Percentiles rank a stretch among this genome's conserved stretches.
These are phyloP conservation scores for Fraxinus sp. DNA, from an alignment of 305 asterid genomes.

Conservation along the genomic window DNA sequence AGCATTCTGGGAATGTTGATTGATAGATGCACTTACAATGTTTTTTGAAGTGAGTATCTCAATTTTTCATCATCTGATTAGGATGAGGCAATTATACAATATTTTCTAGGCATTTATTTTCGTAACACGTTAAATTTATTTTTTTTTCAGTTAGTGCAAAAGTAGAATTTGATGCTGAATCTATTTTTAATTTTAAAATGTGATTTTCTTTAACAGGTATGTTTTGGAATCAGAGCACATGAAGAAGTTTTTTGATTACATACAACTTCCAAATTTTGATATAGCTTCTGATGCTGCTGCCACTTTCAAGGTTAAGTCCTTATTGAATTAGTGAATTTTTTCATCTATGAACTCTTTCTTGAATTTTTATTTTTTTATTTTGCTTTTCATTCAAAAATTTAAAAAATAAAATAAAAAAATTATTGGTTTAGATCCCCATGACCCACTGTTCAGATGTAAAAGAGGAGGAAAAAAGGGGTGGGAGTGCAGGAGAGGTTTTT, in stretches of 20 bases:
- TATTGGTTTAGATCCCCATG: conserved; percentile 2
- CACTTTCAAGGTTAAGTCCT: conserved; percentile 73
- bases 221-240: conserved; percentile 92
- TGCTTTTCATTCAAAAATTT: not conserved
- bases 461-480: not conserved
- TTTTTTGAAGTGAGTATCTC: not conserved
- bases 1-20: not conserved
- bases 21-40: not conserved
- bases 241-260: conserved; percentile 83
- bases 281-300: conserved; percentile 97
- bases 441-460: not conserved
- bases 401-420: not conserved
- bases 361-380: too few relatives aligned
- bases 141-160: not conserved
- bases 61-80: not conserved
- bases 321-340: not conserved
- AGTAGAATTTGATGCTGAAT: not conserved
- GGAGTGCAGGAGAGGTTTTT: not conserved
- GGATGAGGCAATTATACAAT: not conserved
- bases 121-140: not conserved
- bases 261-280: conserved; percentile 82
- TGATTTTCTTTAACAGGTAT: conserved; percentile 45
- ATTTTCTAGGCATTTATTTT: not conserved
- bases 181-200: not conserved
- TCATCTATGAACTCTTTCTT: not conserved